phyloP scores from a whole-genome alignment of 2,329 filamentous ascomycete genomes.

The Penicillium expansum region DNA sequence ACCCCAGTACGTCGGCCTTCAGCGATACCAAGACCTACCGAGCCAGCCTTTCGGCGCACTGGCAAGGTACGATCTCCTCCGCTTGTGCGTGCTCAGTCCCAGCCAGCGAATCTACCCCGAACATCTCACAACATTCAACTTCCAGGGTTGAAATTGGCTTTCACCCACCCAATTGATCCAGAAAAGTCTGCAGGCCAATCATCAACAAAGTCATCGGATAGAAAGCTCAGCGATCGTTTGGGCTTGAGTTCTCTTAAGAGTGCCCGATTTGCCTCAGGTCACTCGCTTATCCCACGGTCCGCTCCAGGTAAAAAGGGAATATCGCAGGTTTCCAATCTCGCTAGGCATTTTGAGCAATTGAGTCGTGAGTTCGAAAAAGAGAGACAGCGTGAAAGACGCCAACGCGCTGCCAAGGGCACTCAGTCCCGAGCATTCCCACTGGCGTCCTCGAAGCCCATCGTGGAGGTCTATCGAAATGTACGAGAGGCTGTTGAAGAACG shows the following conservation, averaged over 20 bases:
- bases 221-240: slow-evolving; percentile 72
- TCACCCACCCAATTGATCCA: slow-evolving; percentile 21
- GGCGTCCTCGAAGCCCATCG: slow-evolving; percentile 89
- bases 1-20: slow-evolving; percentile 34
- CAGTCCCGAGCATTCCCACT: slow-evolving; percentile 81
- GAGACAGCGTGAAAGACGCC: slow-evolving; percentile 77
- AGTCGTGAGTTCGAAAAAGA: slow-evolving; percentile 97
- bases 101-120: slow-evolving; percentile 43
- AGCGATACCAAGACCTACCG: slow-evolving; percentile 41
- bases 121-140: slow-evolving; percentile 18
- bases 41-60: slow-evolving; percentile 37
- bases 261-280: slow-evolving; percentile 46
- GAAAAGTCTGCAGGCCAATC: slow-evolving; percentile 25
- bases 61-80: slow-evolving; percentile 46
- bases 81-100: slow-evolving; percentile 51
- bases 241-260: slow-evolving; percentile 65
- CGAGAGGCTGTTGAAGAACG: slow-evolving; percentile 87
- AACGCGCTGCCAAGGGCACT: slow-evolving; percentile 71
- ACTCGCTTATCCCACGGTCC: slow-evolving; percentile 84
- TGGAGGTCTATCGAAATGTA: slow-evolving; percentile 92
- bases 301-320: slow-evolving; percentile 68
- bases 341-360: slow-evolving; percentile 93
- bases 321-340: slow-evolving; percentile 83
- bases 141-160: slow-evolving; percentile 23
- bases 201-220: slow-evolving; percentile 54